Conservation (phyloP, 768 basidiomycete species). For the Rhodocollybia butyracea region DNA sequence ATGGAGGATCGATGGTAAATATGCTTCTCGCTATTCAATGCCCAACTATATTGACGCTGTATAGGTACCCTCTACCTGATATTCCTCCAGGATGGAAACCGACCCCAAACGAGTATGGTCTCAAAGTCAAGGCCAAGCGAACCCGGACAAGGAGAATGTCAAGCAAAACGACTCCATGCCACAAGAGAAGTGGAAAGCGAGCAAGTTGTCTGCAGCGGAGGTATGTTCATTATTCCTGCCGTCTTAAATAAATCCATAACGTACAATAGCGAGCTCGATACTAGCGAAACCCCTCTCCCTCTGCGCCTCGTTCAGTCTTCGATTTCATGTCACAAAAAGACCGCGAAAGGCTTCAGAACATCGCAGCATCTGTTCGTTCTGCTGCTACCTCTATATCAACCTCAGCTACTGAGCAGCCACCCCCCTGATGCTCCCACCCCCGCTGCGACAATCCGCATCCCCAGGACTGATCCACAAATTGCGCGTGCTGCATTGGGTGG, state of each 20-base stretch:
- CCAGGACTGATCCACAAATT: conserved; percentile 68
- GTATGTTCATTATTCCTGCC: conserved; percentile 37
- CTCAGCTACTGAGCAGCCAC: conserved; percentile 16
- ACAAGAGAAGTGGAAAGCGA: conserved; percentile 51
- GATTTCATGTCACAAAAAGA: conserved; percentile 94
- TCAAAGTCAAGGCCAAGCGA: conserved; percentile 27
- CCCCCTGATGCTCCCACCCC: conserved; percentile 19
- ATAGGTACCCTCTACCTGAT: conserved; percentile 81
- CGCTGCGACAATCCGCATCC: conserved; percentile 38
- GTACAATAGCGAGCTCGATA: conserved; percentile 67
- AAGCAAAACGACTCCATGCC: conserved; percentile 18
- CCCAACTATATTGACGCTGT: conserved; percentile 3
- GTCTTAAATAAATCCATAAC: not conserved
- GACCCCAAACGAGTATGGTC: conserved; percentile 77
- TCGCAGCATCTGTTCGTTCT: conserved; percentile 34
- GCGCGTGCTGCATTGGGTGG: conserved; percentile 86
- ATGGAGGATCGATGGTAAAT: conserved; percentile 68
- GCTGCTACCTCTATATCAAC: conserved; percentile 22
- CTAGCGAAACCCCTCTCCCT: conserved; percentile 76
- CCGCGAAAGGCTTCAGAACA: conserved; percentile 73
- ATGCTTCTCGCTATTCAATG: not conserved
- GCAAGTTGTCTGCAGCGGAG: conserved; percentile 66
- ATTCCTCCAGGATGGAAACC: conserved; percentile 85
- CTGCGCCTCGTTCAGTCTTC: conserved; percentile 80
- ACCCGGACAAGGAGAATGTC: conserved; percentile 40